These are phyloP conservation scores for Coemansia sp. DNA, from an alignment of 192 early-diverging fungal genomes.

Conservation along the genomic window DNA sequence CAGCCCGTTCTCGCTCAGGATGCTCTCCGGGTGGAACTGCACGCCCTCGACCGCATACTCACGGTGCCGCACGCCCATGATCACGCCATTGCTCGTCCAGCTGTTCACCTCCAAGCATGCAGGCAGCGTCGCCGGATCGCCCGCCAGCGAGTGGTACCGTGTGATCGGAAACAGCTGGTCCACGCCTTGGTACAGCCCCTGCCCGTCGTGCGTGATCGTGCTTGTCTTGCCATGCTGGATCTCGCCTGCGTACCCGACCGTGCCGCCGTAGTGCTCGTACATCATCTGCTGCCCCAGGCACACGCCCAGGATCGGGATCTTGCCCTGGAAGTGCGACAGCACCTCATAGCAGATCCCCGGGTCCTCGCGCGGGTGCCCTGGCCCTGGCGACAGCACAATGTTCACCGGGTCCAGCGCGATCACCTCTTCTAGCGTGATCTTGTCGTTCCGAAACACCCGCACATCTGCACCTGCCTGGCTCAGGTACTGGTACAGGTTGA, in stretches of 20 bases:
- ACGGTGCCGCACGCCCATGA: conserved; percentile 97
- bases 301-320: conserved; percentile 94
- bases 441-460: conserved; percentile 89
- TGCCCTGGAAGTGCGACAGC: conserved; percentile 86
- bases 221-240: conserved; percentile 97
- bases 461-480: conserved; percentile 90
- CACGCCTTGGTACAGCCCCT: conserved; percentile 82
- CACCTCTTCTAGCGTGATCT: conserved; percentile 84
- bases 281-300: conserved; percentile 99
- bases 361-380: conserved; percentile 87
- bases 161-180: conserved; percentile 86
- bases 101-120: conserved; percentile 82
- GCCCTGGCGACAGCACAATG: conserved; percentile 96
- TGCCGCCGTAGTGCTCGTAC: conserved; percentile 93
- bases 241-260: conserved; percentile 90
- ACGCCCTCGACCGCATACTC: conserved; percentile 90
- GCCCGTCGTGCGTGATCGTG: conserved; percentile 85
- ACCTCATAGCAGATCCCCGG: conserved; percentile 90
- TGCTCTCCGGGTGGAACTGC: conserved; percentile 98
- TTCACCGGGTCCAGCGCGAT: conserved; percentile 82
- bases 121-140: conserved; percentile 78
- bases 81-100: conserved; percentile 74
- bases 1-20: conserved; percentile 89
- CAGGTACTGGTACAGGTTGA: conserved; percentile 97
- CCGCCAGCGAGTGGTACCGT: conserved; percentile 96